phyloP scores from a whole-genome alignment of 1,284 basidiomycete species.

The Thelephora terrestris region DNA sequence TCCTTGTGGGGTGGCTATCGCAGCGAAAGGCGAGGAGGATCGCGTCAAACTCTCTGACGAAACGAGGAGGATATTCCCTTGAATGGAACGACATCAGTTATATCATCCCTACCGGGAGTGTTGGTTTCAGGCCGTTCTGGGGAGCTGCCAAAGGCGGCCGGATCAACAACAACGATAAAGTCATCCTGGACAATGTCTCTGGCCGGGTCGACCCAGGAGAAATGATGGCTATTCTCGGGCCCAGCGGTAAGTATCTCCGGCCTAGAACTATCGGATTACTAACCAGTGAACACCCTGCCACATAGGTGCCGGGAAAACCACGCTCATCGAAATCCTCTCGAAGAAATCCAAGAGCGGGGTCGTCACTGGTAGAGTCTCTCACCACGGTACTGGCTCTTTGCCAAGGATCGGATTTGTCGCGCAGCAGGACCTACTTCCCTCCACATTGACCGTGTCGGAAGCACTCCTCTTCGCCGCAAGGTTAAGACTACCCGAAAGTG shows the following conservation, averaged over 20 bases:
- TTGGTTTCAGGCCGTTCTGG: slow-evolving; percentile 1
- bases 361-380: slow-evolving; percentile 55
- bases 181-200: slow-evolving; percentile 61
- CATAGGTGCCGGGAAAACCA: slow-evolving; percentile 72
- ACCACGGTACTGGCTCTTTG: slow-evolving; percentile 24
- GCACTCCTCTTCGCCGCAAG: slow-evolving; percentile 77
- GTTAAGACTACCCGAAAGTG: slow-evolving; percentile 71
- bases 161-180: slow-evolving; percentile 39
- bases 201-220: slow-evolving; percentile 67
- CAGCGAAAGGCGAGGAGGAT: slow-evolving; percentile 53
- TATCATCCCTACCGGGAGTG: slow-evolving; percentile 26
- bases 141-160: slow-evolving; percentile 1
- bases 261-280: neutral
- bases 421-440: slow-evolving; percentile 74
- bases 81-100: slow-evolving; percentile 69
- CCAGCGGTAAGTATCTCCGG: slow-evolving; percentile 48
- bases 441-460: slow-evolving; percentile 75
- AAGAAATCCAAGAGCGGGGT: slow-evolving; percentile 65
- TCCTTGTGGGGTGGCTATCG: slow-evolving; percentile 49
- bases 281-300: neutral
- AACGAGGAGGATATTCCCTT: slow-evolving; percentile 46
- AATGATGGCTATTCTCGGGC: slow-evolving; percentile 82
- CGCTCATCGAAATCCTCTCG: slow-evolving; percentile 77
- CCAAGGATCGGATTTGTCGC: slow-evolving; percentile 76
- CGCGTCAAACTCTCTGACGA: slow-evolving; percentile 24